phyloP scores from a whole-genome alignment of 257 asterid species.

The Lantana camara region DNA sequence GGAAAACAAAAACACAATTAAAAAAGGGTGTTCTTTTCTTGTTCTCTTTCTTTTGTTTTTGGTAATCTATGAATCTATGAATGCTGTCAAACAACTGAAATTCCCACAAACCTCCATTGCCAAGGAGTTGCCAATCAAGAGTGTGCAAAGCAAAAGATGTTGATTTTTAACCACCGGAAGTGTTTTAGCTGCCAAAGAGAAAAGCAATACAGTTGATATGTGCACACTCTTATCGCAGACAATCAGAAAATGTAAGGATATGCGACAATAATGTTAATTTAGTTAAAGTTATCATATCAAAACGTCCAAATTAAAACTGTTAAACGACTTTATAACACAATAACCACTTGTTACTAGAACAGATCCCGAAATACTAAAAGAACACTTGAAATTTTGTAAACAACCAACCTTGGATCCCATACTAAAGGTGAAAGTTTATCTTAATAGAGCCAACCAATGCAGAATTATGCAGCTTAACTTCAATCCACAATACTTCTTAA shows the following conservation, averaged over 20 bases:
- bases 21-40: too few species aligned
- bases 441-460: neutral
- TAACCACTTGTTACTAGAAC: neutral
- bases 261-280: slow-evolving; percentile 1
- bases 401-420: too few species aligned
- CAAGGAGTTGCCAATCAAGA: slow-evolving; percentile 96
- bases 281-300: neutral
- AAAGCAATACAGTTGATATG: neutral
- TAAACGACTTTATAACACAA: slow-evolving; percentile 3
- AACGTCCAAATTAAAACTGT: slow-evolving; percentile 12
- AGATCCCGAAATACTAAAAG: neutral
- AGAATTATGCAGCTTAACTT: neutral
- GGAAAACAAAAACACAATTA: too few species aligned
- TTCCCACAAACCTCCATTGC: slow-evolving; percentile 91
- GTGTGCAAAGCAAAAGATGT: slow-evolving; percentile 98
- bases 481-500: slow-evolving; percentile 4
- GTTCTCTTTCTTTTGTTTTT: too few species aligned
- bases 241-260: neutral
- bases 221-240: neutral
- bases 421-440: neutral
- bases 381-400: too few species aligned
- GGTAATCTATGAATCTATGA: neutral
- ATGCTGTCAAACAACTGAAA: slow-evolving; percentile 19
- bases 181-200: slow-evolving; percentile 88
- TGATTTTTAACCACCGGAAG: slow-evolving; percentile 97